Conservation (phyloP, 371 early-diverging fungal genomes). For the Actinomortierella wolfii region DNA sequence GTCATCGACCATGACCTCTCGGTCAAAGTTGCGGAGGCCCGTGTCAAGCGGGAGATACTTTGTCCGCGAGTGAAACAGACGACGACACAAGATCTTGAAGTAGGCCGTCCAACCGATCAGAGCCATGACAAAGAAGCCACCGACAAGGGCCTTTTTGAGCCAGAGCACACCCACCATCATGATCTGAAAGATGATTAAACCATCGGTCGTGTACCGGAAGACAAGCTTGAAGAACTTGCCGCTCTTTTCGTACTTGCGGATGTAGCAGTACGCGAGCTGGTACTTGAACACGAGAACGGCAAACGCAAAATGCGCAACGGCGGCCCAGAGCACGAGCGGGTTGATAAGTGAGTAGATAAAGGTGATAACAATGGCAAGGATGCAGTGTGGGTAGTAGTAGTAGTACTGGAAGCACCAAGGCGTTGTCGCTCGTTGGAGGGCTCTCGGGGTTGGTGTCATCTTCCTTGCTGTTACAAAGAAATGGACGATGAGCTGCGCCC, state of each 20-base stretch:
- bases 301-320: slow-evolving; percentile 73
- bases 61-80: slow-evolving; percentile 61
- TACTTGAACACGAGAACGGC: slow-evolving; percentile 84
- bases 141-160: slow-evolving; percentile 61
- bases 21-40: slow-evolving; percentile 24
- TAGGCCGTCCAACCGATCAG: slow-evolving; percentile 57
- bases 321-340: slow-evolving; percentile 83
- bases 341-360: slow-evolving; percentile 86
- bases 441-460: slow-evolving; percentile 70
- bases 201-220: slow-evolving; percentile 79
- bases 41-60: slow-evolving; percentile 53
- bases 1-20: slow-evolving; percentile 3
- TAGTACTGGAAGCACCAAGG: slow-evolving; percentile 80
- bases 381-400: slow-evolving; percentile 57
- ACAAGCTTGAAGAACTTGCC: slow-evolving; percentile 80
- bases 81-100: slow-evolving; percentile 62
- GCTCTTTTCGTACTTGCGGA: slow-evolving; percentile 83
- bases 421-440: slow-evolving; percentile 58
- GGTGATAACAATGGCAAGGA: slow-evolving; percentile 80
- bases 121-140: slow-evolving; percentile 55
- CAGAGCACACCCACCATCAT: slow-evolving; percentile 81
- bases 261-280: slow-evolving; percentile 82
- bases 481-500: slow-evolving; percentile 49
- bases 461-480: slow-evolving; percentile 25
- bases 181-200: slow-evolving; percentile 85